A percentile compares a stretch with the other conserved stretches of the same genome.
Evolutionary conservation across 768 basidiomycete species (phyloP).

Genomic region (Boletales sp.): DNA sequence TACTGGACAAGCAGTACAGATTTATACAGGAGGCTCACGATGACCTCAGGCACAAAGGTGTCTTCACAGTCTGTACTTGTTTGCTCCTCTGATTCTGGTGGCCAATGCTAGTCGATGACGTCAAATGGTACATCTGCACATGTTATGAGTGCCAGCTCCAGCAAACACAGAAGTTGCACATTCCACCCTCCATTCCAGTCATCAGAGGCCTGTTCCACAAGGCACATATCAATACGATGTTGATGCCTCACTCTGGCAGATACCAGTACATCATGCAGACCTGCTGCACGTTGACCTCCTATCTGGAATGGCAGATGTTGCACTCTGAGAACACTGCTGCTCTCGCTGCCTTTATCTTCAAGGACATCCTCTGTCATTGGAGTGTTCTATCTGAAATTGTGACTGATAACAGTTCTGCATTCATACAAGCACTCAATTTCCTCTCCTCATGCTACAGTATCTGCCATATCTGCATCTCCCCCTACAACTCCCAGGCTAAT

Average conservation of each 20-base stretch:
- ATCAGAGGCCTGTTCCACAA: constrained; percentile 13
- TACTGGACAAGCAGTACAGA: no score
- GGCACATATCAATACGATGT: constrained; percentile 1
- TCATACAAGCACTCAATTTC: no score
- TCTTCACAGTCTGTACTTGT: background rate
- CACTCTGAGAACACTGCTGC: background rate
- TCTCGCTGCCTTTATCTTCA: no score
- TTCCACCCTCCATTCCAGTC: background rate
- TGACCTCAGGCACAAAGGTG: constrained; percentile 6
- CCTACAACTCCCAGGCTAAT: background rate
- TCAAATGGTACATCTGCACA: constrained; percentile 25
- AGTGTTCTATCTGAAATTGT: no score
- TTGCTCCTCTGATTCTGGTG: constrained; percentile 3
- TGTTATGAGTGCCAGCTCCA: constrained; percentile 35
- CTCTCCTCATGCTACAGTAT: no score
- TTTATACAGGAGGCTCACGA: constrained; percentile 1
- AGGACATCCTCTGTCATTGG: no score
- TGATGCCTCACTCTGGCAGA: background rate
- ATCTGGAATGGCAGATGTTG: constrained; percentile 29
- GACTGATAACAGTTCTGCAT: no score
- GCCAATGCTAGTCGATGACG: constrained; percentile 8
- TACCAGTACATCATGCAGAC: constrained; percentile 17
- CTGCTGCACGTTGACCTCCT: background rate
- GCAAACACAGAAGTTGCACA: background rate
- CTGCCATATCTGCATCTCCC: no score